Percentiles rank a stretch among this genome's conserved stretches.
These are phyloP conservation scores for Sugiyamaella sp. DNA, from an alignment of 1,139 yeast genomes.

Conservation along the genomic window DNA sequence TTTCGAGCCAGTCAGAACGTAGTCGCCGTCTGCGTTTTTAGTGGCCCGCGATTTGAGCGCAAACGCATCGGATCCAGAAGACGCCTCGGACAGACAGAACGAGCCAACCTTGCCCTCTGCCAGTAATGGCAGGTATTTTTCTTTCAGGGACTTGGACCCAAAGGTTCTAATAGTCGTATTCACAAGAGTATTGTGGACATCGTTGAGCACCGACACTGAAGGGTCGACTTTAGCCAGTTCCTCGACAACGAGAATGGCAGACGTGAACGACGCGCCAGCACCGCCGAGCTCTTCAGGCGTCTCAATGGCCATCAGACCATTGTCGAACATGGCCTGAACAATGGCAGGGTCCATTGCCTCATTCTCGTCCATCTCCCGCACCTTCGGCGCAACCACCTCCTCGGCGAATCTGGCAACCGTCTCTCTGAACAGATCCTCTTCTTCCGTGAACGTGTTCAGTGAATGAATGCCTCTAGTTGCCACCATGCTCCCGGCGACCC, in stretches of 20 bases:
- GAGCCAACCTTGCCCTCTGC: conserved; percentile 46
- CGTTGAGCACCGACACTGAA: conserved; percentile 48
- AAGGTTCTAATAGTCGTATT: conserved; percentile 47
- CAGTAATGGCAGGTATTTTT: conserved; percentile 46
- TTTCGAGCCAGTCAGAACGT: conserved; percentile 46
- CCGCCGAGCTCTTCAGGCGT: conserved; percentile 51
- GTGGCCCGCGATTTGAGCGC: conserved; percentile 47
- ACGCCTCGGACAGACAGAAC: conserved; percentile 48
- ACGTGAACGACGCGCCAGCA: conserved; percentile 50
- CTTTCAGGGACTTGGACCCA: conserved; percentile 45
- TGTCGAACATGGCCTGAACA: conserved; percentile 46
- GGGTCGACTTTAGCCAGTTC: conserved; percentile 51
- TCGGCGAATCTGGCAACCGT: conserved; percentile 46
- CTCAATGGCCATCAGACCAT: conserved; percentile 50
- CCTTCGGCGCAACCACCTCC: conserved; percentile 47
- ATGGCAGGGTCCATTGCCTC: conserved; percentile 47
- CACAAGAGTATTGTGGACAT: conserved; percentile 50
- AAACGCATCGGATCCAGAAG: conserved; percentile 52
- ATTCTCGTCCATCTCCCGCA: conserved; percentile 49
- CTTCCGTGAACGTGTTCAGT: conserved; percentile 43
- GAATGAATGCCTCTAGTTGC: conserved; percentile 24
- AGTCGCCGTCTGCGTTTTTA: conserved; percentile 43
- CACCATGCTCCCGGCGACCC: too few species aligned
- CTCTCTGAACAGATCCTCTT: conserved; percentile 47
- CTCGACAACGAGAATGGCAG: conserved; percentile 50